These are phyloP conservation scores for Cytidiella melzeri DNA, from an alignment of 768 basidiomycete species.

Conservation along the genomic window DNA sequence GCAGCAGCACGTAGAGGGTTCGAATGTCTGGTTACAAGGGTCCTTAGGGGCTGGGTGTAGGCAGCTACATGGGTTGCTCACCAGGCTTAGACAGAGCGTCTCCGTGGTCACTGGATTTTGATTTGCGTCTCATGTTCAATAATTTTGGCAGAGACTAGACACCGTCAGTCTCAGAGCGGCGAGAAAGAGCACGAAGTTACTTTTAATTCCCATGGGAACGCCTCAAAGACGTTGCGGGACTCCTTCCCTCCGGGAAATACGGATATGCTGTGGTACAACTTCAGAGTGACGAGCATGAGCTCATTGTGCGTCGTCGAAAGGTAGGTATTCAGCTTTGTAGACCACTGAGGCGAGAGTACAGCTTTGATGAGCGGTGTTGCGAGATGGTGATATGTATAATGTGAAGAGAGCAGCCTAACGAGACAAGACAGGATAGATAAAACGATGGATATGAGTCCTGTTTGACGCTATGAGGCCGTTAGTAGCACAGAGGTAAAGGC, in stretches of 20 bases:
- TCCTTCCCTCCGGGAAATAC: conserved; percentile 62
- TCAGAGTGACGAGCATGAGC: conserved; percentile 58
- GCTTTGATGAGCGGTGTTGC: conserved; percentile 59
- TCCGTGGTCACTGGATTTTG: conserved; percentile 32
- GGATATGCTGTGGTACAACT: conserved; percentile 56
- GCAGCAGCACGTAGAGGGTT: conserved; percentile 64
- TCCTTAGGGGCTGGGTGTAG: background rate
- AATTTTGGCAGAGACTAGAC: conserved; percentile 59
- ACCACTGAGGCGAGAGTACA: conserved; percentile 49
- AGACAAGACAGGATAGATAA: conserved; percentile 52
- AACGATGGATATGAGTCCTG: conserved; percentile 36
- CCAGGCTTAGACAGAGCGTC: conserved; percentile 53
- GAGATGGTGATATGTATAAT: conserved; percentile 59
- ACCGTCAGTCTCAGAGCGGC: conserved; percentile 6
- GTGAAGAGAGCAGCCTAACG: conserved; percentile 56
- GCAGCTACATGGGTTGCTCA: no score
- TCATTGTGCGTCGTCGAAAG: conserved; percentile 59
- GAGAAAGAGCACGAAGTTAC: conserved; percentile 28
- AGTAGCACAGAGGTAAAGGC: background rate
- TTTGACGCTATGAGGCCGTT: conserved; percentile 34
- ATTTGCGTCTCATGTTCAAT: conserved; percentile 62
- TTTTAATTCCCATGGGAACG: conserved; percentile 77
- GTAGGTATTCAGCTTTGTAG: conserved; percentile 54
- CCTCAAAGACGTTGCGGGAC: conserved; percentile 54
- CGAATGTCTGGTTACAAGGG: conserved; percentile 79